Evolutionary conservation across 768 basidiomycete genomes (phyloP), one percentile per base, ranked within the genome.

Genomic region (Jaapia argillacea): DNA sequence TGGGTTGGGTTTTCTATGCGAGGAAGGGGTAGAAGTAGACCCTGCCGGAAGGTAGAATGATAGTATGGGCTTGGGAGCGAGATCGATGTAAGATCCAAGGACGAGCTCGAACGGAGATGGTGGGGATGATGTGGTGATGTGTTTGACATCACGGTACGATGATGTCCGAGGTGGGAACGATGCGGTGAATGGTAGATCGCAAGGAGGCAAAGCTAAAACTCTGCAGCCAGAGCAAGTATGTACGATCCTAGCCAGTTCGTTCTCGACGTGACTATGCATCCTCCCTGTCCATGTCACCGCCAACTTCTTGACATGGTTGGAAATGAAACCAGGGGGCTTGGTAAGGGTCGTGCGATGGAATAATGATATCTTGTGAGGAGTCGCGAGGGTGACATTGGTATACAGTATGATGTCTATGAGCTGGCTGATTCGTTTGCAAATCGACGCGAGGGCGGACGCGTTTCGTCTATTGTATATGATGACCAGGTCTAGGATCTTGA

Each of bases 351-450:
- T 70, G 36, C 67, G 63, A 44, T 60, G 48, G 37, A 72, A 65
- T 14, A 67, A 58, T 10, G 54, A 41, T 28, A 68, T 48, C 5
- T 52, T 50, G 22, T 55, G 48, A 7, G 51, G 33, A 1, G 57
- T 56, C 43, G 62, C 51, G 16, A 72, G 58, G 21, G 66, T 58
- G 21, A 71, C 61, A 4, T 60, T 60, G 37, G 61, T 56, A 46
- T 71, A 72, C 22, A 70, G 37, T 21, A 69, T 59, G 25, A 41
- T 47, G 43, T 68, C 57, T 20, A 67, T 46, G 39, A 63, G 50
- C n/a, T 48, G 46, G 45, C 49, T 45, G 41, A 71, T 59, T 23
- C 53, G 48, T 43, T 55, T 61, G 12, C 42, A 52, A 7, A 54
- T 51, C 18, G 38, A 23, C 5, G 46, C 44, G 23, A 55, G 42